phyloP scores from a whole-genome alignment of 2,329 filamentous ascomycete species.

The Verticillium isaacii region DNA sequence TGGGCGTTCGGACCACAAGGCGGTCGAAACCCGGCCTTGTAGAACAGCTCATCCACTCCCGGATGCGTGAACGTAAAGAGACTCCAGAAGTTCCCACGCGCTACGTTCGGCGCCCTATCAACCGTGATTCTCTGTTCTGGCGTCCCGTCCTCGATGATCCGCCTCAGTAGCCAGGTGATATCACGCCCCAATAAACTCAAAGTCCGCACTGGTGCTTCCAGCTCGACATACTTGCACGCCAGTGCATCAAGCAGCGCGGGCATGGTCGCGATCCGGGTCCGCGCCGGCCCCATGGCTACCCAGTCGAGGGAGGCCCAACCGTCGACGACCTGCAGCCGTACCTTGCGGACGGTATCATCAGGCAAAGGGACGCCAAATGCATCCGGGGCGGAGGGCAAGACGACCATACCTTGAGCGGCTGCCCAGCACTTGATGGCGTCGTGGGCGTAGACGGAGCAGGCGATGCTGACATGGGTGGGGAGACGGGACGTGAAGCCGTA shows the following conservation, averaged over 20 bases:
- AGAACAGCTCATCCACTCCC: slow-evolving; percentile 8
- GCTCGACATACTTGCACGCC: slow-evolving; percentile 25
- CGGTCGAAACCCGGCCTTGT: slow-evolving; percentile 10
- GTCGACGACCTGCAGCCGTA: slow-evolving; percentile 31
- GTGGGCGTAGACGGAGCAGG: slow-evolving; percentile 30
- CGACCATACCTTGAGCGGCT: slow-evolving; percentile 23
- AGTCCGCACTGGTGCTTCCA: neutral
- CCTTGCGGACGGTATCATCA: slow-evolving; percentile 22
- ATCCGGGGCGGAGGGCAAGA: slow-evolving; percentile 24
- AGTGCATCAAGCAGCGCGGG: slow-evolving; percentile 27
- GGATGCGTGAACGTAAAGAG: slow-evolving; percentile 12
- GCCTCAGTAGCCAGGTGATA: slow-evolving; percentile 28
- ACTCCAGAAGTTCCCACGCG: slow-evolving; percentile 15
- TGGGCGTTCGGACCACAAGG: neutral
- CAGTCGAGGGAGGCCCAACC: slow-evolving; percentile 15
- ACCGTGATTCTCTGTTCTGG: slow-evolving; percentile 14
- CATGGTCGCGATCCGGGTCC: slow-evolving; percentile 24
- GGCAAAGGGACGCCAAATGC: slow-evolving; percentile 39
- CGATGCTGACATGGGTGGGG: slow-evolving; percentile 30
- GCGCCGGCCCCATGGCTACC: slow-evolving; percentile 4
- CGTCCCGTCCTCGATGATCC: slow-evolving; percentile 17
- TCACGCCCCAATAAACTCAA: slow-evolving; percentile 20
- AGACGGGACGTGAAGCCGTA: slow-evolving; percentile 31
- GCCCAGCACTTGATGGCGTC: slow-evolving; percentile 37
- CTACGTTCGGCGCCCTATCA: slow-evolving; percentile 8